Evolutionary conservation across 805 yeast genomes (phyloP), one percentile per base, ranked within the genome.

Genomic region (Scheffersomyces coipomensis): DNA sequence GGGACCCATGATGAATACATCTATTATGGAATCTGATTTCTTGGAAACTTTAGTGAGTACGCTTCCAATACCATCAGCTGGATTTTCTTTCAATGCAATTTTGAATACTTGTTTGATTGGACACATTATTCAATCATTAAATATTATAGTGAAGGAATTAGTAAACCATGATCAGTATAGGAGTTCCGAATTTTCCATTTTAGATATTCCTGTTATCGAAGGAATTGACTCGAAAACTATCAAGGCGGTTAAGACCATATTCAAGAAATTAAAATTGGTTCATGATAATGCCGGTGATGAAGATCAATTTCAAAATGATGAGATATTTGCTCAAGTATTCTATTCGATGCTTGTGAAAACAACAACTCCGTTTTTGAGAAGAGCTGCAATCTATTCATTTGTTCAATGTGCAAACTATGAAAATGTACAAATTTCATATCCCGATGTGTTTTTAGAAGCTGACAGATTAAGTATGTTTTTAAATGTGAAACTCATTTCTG

Each of bases 301-400:
- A 40, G 48, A 51, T 8, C 18, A 35, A 34, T 34, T 50, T 3
- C 39, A 41, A 2, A 38, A 54, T 19, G 52, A 58, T 29, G 44
- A 49, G 1, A 50, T 43, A 9, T 62, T 71, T 40, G 68, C 78
- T 0, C 38, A 54, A 22, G 64, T 75, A 1, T 44, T 82, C 2
- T 79, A 70, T 49, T 66, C 82, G 0, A 68, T 84, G 76, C 33
- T 82, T 16, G 55, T 73, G n/a, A 79, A 77, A 49, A 58, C 81
- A 1, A 56, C 73, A 7, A 75, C 84, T 0, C 88, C 89, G 16
- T 86, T 82, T 47, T 64, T 86, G 38, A 68, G 95, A 46, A 75
- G 78, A 48, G 66, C 79, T 12, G 74, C 83, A 5, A 75, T 86
- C 5, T 79, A 75, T 48, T 67, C 80, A 0, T 70, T 60, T 52